phyloP scores from a whole-genome alignment of 495 filamentous ascomycete species.

The Penicillium robsamsonii region DNA sequence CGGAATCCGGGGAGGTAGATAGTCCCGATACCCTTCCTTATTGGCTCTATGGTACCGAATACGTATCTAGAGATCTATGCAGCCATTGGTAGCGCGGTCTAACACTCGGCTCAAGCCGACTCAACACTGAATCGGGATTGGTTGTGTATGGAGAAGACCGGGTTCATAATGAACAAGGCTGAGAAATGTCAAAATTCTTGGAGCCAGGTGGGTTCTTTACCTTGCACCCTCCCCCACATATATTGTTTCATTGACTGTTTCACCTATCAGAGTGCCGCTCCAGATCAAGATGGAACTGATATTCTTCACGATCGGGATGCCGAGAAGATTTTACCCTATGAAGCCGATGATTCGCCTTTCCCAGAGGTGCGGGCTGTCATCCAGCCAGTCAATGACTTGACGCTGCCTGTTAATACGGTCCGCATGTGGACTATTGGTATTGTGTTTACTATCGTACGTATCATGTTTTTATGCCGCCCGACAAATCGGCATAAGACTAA shows the following conservation, averaged over 20 bases:
- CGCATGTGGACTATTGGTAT: constrained; percentile 73
- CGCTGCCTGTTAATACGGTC: constrained; percentile 64
- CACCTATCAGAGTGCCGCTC: constrained; percentile 6
- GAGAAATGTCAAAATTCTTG: constrained; percentile 16
- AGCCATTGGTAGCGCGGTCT: background rate
- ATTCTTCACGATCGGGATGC: constrained; percentile 41
- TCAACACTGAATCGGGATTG: background rate
- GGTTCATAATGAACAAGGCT: background rate
- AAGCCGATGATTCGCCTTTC: constrained; percentile 67
- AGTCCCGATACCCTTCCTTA: background rate
- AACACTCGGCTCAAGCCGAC: constrained; percentile 4
- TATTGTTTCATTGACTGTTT: background rate
- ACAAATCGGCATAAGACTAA: background rate
- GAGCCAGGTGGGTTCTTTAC: constrained; percentile 17
- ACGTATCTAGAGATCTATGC: background rate
- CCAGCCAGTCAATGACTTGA: constrained; percentile 58
- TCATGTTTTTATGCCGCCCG: constrained; percentile 7
- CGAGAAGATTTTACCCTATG: constrained; percentile 38
- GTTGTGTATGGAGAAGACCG: background rate
- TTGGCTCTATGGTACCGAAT: background rate
- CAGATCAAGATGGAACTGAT: constrained; percentile 17
- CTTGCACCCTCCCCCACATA: background rate
- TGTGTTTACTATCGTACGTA: constrained; percentile 55
- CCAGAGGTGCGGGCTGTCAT: constrained; percentile 56
- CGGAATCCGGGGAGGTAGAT: background rate